These are phyloP conservation scores for Bathelium albidoporum DNA, from an alignment of 495 filamentous ascomycete genomes.

Conservation along the genomic window DNA sequence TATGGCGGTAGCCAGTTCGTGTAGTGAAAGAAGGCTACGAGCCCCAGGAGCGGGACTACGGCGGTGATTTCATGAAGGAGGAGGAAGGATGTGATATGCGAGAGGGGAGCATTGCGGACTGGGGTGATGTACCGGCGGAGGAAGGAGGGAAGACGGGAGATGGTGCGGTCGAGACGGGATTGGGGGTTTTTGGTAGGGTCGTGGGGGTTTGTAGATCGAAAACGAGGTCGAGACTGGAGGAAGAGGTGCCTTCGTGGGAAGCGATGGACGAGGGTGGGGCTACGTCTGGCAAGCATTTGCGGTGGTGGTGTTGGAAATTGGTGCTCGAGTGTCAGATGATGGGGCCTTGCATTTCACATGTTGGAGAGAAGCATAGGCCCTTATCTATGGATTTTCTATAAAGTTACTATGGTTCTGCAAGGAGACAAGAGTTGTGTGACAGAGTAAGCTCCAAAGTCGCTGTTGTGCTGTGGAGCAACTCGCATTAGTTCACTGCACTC, in stretches of 20 bases:
- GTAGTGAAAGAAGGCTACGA: slow-evolving; percentile 70
- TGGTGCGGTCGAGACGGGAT: slow-evolving; percentile 47
- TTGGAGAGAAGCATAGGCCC: no score
- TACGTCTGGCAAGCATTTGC: background rate
- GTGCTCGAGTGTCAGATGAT: background rate
- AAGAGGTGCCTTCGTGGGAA: background rate
- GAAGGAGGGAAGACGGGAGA: slow-evolving; percentile 47
- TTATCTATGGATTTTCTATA: no score
- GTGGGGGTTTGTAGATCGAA: background rate
- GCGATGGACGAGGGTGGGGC: background rate
- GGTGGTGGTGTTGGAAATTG: background rate
- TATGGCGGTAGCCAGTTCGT: slow-evolving; percentile 50
- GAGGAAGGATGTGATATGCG: slow-evolving; percentile 77
- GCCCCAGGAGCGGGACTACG: slow-evolving; percentile 62
- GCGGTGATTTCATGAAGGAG: slow-evolving; percentile 89
- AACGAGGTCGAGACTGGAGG: background rate
- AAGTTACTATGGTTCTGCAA: no score
- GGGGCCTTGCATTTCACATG: background rate
- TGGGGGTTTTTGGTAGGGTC: background rate
- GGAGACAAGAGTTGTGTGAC: no score
- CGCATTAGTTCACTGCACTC: no score
- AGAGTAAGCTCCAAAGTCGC: no score
- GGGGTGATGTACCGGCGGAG: slow-evolving; percentile 56
- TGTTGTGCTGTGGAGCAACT: no score
- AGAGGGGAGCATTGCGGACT: slow-evolving; percentile 63